Base-by-base conservation (phyloP, 257 asterid genomes). In the Rauvolfia tetraphylla region DNA sequence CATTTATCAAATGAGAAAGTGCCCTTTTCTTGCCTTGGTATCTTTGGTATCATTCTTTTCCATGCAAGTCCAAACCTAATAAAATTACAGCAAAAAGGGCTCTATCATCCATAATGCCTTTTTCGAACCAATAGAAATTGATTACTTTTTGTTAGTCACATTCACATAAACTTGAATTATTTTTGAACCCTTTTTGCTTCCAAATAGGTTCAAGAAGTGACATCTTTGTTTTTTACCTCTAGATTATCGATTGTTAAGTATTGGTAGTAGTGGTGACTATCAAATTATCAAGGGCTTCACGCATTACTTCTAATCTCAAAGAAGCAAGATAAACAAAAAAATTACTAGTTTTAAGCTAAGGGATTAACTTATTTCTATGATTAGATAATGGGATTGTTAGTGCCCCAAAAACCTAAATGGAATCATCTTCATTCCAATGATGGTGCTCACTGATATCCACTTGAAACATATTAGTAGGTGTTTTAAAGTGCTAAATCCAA, bases 341-440 rank as follows among this genome's bases (percentile, higher is more conserved):
- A 69, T 12, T 57, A 58, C 18, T 62, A 14, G 23, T 62, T 31
- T 62, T 33, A 31, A 62, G 41, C 11, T 5, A 62, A 14, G 46
- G 70, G 75, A 77, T 39, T 54, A 56, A 53, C 71, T 69, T 33
- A 13, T 66, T 20, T 66, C 49, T 29, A 36, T 36, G 31, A 5
- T 49, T 66, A 33, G 48, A 56, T 49, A 36, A 78, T 62, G 68
- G 65, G 76, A 70, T 69, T 69, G 38, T 69, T 67, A 67, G 76
- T 46, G 65, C 71, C 5, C 41, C 71, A 77, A 44, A 68, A 39
- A 56, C 71, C 8, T 2, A 41, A 42, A 56, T 18, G 62, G 3
- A 54, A 51, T 53, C 15, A 6, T 33, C 10, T 4, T 76, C 42
- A 14, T n/a, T 49, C 29, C 0, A 57, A 33, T 29, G 36, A 33